These are phyloP conservation scores for Psidium guajava DNA, from an alignment of 345 rosid species.

Conservation along the genomic window DNA sequence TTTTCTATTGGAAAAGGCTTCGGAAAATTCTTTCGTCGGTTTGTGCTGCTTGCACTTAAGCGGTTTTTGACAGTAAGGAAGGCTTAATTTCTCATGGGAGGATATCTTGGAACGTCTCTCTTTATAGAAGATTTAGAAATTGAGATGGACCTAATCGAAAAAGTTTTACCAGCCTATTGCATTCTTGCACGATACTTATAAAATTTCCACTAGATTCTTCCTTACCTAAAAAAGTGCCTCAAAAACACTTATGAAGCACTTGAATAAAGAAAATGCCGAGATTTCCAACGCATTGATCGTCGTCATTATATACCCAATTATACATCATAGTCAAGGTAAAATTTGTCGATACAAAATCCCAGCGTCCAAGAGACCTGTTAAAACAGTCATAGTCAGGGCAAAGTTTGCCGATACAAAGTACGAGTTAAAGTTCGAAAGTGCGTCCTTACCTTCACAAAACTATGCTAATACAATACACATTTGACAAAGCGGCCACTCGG, in stretches of 20 bases:
- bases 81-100: not conserved
- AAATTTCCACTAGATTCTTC: not conserved
- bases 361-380: too few relatives aligned
- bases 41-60: rapidly evolving
- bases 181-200: not conserved
- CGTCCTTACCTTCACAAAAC: not conserved
- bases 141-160: not conserved
- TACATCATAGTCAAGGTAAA: too few relatives aligned
- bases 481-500: not conserved
- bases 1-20: not conserved
- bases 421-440: not conserved
- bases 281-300: not conserved
- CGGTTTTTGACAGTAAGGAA: rapidly evolving
- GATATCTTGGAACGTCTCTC: not conserved
- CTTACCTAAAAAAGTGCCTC: not conserved
- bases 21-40: not conserved
- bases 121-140: not conserved
- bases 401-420: not conserved
- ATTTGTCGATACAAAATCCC: too few relatives aligned
- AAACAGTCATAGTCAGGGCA: not conserved
- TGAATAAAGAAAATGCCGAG: rapidly evolving
- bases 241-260: not conserved
- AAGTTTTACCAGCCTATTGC: rapidly evolving
- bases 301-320: rapidly evolving
- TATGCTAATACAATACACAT: rapidly evolving